Evolutionary conservation across 306 rosid species (phyloP).

Genomic region (Vicia sativa): DNA sequence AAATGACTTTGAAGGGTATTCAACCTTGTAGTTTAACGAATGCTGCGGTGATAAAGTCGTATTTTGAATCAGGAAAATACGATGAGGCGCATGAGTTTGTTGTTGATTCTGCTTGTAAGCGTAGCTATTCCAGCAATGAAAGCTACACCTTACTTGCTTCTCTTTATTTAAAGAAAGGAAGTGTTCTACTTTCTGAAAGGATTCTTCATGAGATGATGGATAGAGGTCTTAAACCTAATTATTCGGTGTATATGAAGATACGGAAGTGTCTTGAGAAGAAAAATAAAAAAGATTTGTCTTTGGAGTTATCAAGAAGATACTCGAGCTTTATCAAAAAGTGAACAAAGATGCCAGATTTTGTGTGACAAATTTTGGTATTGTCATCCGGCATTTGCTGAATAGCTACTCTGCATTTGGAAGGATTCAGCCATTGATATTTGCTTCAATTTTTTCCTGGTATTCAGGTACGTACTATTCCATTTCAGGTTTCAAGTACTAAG

Average conservation of each 20-base stretch:
- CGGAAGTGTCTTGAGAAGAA: slow-evolving; percentile 45
- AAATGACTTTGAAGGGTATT: slow-evolving; percentile 54
- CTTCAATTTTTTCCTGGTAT: slow-evolving; percentile 20
- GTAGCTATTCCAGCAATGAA: slow-evolving; percentile 46
- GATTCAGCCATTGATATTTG: slow-evolving; percentile 13
- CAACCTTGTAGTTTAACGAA: slow-evolving; percentile 65
- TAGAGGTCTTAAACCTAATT: slow-evolving; percentile 67
- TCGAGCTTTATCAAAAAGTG: slow-evolving; percentile 41
- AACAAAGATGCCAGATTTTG: slow-evolving; percentile 18
- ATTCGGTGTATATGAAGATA: slow-evolving; percentile 48
- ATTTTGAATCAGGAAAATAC: slow-evolving; percentile 49
- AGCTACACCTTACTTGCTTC: slow-evolving; percentile 68
- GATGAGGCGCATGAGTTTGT: slow-evolving; percentile 66
- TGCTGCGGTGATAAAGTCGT: slow-evolving; percentile 65
- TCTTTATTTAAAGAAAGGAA: slow-evolving; percentile 63
- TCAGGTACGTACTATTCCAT: slow-evolving; percentile 33
- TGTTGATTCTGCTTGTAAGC: slow-evolving; percentile 45
- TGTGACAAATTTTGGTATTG: background rate
- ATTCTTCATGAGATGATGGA: slow-evolving; percentile 68
- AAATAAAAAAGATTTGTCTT: slow-evolving; percentile 50
- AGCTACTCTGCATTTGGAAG: slow-evolving; percentile 7
- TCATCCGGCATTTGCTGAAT: slow-evolving; percentile 4
- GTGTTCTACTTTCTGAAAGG: slow-evolving; percentile 46
- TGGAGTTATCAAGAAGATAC: slow-evolving; percentile 52
- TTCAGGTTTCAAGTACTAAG: slow-evolving; percentile 16